phyloP scores from a whole-genome alignment of 2,329 filamentous ascomycete species.

The Venturia oleaginea region DNA sequence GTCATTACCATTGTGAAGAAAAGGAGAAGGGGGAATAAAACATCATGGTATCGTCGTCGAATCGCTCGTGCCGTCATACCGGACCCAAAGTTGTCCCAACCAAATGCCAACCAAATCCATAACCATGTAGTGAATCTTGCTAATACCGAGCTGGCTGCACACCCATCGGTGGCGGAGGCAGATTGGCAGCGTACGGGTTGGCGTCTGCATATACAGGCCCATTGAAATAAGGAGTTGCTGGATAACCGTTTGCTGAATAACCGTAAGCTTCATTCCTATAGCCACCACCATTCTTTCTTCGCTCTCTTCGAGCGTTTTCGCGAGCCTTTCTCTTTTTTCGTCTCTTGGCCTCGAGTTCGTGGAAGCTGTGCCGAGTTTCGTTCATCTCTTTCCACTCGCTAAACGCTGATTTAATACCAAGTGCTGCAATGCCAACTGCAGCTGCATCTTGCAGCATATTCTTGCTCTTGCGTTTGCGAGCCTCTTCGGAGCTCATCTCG shows the following conservation, averaged over 20 bases:
- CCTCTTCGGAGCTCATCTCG: constrained; percentile 53
- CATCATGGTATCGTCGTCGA: neutral
- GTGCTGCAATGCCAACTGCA: constrained; percentile 56
- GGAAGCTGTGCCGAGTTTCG: constrained; percentile 8
- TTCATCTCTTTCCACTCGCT: constrained; percentile 52
- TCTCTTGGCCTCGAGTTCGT: constrained; percentile 11
- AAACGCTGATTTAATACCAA: constrained; percentile 58
- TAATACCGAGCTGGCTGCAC: neutral
- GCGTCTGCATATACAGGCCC: constrained; percentile 11
- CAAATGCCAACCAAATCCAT: neutral
- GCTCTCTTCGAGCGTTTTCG: constrained; percentile 4
- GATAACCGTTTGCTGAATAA: constrained; percentile 11
- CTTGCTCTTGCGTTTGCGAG: constrained; percentile 53
- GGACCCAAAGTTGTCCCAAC: neutral
- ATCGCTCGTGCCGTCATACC: neutral
- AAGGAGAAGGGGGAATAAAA: neutral
- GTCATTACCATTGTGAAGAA: neutral
- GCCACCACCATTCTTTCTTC: neutral
- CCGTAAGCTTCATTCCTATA: constrained; percentile 9
- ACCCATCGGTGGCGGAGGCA: constrained; percentile 14
- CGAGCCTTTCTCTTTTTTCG: constrained; percentile 8
- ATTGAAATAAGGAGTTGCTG: neutral
- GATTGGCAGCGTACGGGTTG: constrained; percentile 11
- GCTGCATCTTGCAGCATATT: constrained; percentile 55
- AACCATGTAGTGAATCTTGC: neutral